phyloP scores from a whole-genome alignment of 2,329 filamentous ascomycete species.

The Teratosphaeriaceae sp. region DNA sequence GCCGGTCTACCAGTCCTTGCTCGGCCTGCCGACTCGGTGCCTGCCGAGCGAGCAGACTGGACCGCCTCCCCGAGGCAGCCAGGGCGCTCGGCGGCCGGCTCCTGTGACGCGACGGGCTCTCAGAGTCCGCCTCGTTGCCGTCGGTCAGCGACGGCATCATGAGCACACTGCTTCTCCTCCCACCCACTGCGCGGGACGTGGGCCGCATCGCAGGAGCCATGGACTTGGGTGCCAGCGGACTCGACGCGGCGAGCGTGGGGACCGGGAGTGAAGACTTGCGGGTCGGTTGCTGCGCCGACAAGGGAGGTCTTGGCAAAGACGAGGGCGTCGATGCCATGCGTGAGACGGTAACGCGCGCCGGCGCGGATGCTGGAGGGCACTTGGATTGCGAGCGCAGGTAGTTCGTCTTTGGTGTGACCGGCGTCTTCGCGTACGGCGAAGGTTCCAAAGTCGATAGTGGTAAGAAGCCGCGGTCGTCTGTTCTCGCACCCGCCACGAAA shows the following conservation, averaged over 20 bases:
- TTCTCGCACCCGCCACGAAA: conserved; percentile 16
- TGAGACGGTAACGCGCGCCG: background rate
- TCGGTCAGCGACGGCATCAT: conserved; percentile 9
- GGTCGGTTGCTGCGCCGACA: background rate
- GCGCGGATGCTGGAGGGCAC: conserved; percentile 1
- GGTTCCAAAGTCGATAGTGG: conserved; percentile 29
- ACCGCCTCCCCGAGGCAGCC: conserved; percentile 11
- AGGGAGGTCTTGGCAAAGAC: background rate
- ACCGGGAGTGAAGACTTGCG: conserved; percentile 17
- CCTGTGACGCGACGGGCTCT: conserved; percentile 17
- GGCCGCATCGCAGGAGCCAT: conserved; percentile 15
- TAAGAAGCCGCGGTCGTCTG: conserved; percentile 22
- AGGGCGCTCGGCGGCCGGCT: conserved; percentile 14
- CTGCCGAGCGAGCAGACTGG: conserved; percentile 14
- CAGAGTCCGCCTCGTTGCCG: conserved; percentile 26
- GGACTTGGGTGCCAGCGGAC: conserved; percentile 11
- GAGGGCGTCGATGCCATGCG: conserved; percentile 6
- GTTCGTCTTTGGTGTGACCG: conserved; percentile 24
- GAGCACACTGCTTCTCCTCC: conserved; percentile 18
- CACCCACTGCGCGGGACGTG: conserved; percentile 10
- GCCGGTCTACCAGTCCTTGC: background rate
- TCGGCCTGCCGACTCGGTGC: background rate
- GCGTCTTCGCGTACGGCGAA: conserved; percentile 27
- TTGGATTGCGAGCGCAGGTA: conserved; percentile 17
- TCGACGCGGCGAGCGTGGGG: conserved; percentile 10